Base-by-base conservation (phyloP, 192 early-diverging fungal genomes). In the Linnemannia hyalina region DNA sequence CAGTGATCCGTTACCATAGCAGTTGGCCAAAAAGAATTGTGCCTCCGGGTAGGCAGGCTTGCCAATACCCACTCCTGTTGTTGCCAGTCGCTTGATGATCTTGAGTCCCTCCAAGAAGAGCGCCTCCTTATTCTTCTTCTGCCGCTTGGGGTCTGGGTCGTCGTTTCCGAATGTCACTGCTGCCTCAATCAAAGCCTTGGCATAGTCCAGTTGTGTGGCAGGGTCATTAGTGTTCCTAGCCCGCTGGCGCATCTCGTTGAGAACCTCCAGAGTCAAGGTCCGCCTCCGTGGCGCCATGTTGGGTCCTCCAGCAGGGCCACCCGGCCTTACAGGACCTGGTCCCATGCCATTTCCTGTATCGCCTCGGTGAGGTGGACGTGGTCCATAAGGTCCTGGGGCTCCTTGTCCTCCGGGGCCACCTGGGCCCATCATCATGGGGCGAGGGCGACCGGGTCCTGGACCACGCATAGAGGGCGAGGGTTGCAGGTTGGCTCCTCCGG, bases 1-100 rank as follows among this genome's bases (percentile, higher is more conserved):
- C 26, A 96, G 89, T 8, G 92, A 89, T 46, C 97, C 98, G 77
- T 95, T 95, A 72, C 96, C 96, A 83, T 99, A 97, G 72, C 93
- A 92, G 49, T 97, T 96, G 32, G 97, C 99, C 23, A 99, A 89
- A 84, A 95, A 97, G 89, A 99, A 99, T 88, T 96, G 94, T 15
- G 99, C 97, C 41, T 98, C 98, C 9, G 98, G 91, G 42, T 94
- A 95, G 11, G 94, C 93, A 47, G 93, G 89, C 70, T 93, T 95
- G 63, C 96, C 92, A 60, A 95, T 90, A 40, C 92, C 92, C 7
- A 91, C 92, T 22, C 93, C 92, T 65, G 92, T 88, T 23, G 92
- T 91, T 2, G 96, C 94, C n/a, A 99, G 89, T 86, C 95, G 95
- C 71, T 98, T 98, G 41, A 98, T 89, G 87, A 94, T 92, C 79